Evolutionary conservation across 768 basidiomycete species (phyloP).

Genomic region (Suillus hirtellus): DNA sequence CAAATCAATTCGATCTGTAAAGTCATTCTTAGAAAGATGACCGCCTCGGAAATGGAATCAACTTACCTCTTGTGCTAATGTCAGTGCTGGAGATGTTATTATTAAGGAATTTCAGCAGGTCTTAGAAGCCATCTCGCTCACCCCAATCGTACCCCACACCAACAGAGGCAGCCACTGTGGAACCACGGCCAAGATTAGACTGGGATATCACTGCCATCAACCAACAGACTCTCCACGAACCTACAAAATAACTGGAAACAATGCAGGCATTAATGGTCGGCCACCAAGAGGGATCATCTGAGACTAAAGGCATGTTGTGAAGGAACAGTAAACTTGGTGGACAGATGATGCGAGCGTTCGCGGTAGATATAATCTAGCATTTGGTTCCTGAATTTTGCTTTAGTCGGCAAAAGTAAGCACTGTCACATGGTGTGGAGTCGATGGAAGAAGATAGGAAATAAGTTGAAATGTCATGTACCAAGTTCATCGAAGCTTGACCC

Average conservation of each 20-base stretch:
- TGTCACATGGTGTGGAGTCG: not conserved
- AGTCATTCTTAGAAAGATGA: not conserved
- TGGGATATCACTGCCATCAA: not conserved
- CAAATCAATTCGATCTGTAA: not conserved
- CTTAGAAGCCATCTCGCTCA: not conserved
- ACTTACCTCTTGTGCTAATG: not conserved
- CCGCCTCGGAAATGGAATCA: not conserved
- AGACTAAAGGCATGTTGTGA: not conserved
- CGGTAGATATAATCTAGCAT: not conserved
- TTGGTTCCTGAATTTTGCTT: not conserved
- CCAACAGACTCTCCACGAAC: not conserved
- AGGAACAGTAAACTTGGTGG: not conserved
- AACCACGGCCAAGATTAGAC: not conserved
- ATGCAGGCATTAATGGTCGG: not conserved
- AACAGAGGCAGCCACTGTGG: not conserved
- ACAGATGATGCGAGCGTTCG: not conserved
- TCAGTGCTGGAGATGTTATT: not conserved
- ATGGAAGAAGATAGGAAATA: not conserved
- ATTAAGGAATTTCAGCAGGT: not conserved
- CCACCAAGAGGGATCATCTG: not conserved
- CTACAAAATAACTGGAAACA: not conserved
- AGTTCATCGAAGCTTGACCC: not conserved
- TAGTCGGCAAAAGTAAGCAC: not conserved
- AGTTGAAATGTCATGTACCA: not conserved
- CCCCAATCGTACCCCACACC: not conserved